Conservation (phyloP, 179 eudicot genomes). For the Amaranthus tricolor region DNA sequence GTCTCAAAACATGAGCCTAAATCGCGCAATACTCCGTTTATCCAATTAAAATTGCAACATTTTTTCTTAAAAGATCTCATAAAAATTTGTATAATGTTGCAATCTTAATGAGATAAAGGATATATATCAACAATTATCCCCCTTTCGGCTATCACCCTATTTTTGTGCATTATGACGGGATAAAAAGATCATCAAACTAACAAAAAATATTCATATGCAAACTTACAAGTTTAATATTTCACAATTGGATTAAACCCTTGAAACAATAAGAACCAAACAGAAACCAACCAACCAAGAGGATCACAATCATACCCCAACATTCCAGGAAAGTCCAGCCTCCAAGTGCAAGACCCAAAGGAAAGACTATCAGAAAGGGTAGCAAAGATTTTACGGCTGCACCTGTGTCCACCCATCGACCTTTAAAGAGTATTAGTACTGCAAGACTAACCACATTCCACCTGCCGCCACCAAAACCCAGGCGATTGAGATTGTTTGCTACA, state of each 20-base stretch:
- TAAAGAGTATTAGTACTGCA: conserved; percentile 61
- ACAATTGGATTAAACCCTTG: conserved; percentile 63
- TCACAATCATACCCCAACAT: conserved; percentile 50
- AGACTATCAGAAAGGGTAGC: conserved; percentile 56
- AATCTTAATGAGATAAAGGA: too few species aligned
- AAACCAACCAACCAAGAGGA: conserved; percentile 80
- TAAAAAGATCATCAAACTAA: too few species aligned
- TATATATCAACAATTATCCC: too few species aligned
- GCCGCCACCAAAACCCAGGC: conserved; percentile 59
- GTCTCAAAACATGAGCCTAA: too few species aligned
- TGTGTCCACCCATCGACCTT: conserved; percentile 71
- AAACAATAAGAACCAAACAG: conserved; percentile 77
- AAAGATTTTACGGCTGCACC: conserved; percentile 49
- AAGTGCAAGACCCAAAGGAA: conserved; percentile 50
- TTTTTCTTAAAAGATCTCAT: too few species aligned
- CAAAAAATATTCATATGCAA: background rate
- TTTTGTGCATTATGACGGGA: too few species aligned
- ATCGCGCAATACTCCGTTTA: too few species aligned
- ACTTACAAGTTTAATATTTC: background rate
- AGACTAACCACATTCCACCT: conserved; percentile 90
- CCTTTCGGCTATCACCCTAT: too few species aligned
- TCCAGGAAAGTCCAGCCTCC: conserved; percentile 72
- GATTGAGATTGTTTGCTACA: conserved; percentile 80
- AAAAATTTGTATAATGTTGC: too few species aligned
- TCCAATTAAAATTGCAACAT: too few species aligned